A percentile compares a stretch with the other conserved stretches of the same genome.
Conservation (phyloP, 306 rosid genomes). For the Cicer arietinum region DNA sequence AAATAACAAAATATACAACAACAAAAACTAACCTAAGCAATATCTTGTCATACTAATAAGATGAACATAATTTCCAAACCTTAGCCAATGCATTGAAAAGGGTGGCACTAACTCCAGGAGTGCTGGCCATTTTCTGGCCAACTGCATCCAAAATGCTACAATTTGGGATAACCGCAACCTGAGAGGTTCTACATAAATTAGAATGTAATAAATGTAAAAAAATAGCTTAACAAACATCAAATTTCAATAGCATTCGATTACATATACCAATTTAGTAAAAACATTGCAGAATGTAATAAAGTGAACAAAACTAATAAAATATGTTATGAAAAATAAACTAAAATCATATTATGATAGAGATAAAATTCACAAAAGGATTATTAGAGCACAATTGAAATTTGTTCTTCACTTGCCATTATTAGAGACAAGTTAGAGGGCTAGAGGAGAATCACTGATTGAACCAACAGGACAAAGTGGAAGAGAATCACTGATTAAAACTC, state of each 20-base stretch:
- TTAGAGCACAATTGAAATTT: no score
- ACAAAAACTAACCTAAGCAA: conserved; percentile 20
- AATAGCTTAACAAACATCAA: conserved; percentile 10
- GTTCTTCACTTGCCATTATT: no score
- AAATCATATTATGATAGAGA: neutral
- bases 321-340: neutral
- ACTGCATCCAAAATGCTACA: conserved; percentile 98
- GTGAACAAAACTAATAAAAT: no score
- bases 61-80: conserved; percentile 58
- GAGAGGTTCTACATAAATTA: conserved; percentile 46
- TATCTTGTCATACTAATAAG: conserved; percentile 11
- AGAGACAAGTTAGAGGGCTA: no score
- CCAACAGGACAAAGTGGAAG: no score
- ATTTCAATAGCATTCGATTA: conserved; percentile 32
- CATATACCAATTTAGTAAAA: conserved; percentile 5
- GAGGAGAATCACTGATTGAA: no score
- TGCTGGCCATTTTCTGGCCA: conserved; percentile 99
- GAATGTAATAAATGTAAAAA: conserved; percentile 32
- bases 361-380: no score
- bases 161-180: conserved; percentile 89
- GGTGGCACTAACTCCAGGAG: conserved; percentile 99
- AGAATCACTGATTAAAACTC: no score
- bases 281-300: no score
- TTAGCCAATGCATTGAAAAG: conserved; percentile 96
- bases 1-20: conserved; percentile 14